Base-by-base conservation (phyloP, 2,329 filamentous ascomycete genomes). In the Diplodia corticola region DNA sequence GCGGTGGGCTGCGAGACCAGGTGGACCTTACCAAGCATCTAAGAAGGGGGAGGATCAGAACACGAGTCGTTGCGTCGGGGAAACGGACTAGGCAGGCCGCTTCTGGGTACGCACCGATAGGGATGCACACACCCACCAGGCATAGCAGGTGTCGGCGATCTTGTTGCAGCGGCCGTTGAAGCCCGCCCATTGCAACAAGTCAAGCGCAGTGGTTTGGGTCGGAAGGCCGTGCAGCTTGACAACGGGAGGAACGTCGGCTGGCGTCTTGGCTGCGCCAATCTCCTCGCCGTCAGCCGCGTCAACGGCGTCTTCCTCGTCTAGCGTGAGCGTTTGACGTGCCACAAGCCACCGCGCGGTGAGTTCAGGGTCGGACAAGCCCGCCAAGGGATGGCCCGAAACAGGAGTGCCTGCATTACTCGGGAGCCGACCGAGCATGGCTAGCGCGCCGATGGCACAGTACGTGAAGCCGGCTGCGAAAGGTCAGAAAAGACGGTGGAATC, bases 141-240 rank as follows among this genome's bases (percentile, higher is more conserved):
- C 90, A 77, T 99, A 99, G 79, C 95, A 99, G 0, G 95, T 98
- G 78, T 99, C 95, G 10, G 91, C 91, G 55, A 89, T 85, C 78
- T 99, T 99, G 80, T 97, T 97, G 75, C 87, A 88, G 59, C 95
- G 88, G 28, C 95, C 95, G 73, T 96, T 97, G 79, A 96, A 93
- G 10, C 93, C 95, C 1, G 92, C 85, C 73, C 84, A 85, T 10
- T 80, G 77, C 37, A 60, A 12, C 46, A 83, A 68, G 2, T 35
- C 33, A 13, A 35, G 12, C 33, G 7, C 55, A 2, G 37, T 26
- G n/a, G n/a, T 4, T 24, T 70, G 66, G 9, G 73, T 73, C 12
- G 73, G 72, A 26, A 73, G 73, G 28, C 69, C 67, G 26, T 70
- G 67, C 26, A 77, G 68, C 55, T 77, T 76, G 53, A 79, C 71